Conservation (phyloP, 768 basidiomycete species). For the Tricholoma sp. region DNA sequence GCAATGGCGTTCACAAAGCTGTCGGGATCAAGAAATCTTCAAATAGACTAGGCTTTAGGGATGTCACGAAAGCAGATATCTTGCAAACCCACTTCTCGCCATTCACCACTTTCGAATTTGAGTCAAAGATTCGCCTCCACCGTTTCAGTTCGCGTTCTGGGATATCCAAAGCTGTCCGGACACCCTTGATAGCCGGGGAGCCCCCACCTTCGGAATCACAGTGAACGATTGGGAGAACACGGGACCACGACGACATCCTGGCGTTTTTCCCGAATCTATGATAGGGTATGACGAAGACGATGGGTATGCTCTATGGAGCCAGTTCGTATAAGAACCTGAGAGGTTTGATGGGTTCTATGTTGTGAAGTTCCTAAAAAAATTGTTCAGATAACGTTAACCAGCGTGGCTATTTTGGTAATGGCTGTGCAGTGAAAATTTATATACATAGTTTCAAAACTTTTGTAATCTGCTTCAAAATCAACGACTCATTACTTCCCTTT, state of each 20-base stretch:
- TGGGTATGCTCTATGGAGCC: constrained; percentile 19
- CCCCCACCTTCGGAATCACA: constrained; percentile 45
- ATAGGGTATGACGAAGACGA: constrained; percentile 30
- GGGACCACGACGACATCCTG: constrained; percentile 34
- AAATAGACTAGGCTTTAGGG: constrained; percentile 9
- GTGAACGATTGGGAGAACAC: constrained; percentile 45
- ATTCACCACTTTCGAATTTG: constrained; percentile 69
- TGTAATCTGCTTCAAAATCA: no score
- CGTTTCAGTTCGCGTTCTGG: constrained; percentile 83
- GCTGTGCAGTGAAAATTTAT: neutral
- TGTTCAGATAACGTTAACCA: neutral
- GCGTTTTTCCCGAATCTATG: constrained; percentile 20
- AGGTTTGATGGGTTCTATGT: neutral
- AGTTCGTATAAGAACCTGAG: neutral
- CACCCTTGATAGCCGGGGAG: constrained; percentile 53
- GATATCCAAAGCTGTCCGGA: constrained; percentile 62
- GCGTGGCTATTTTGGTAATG: constrained; percentile 3
- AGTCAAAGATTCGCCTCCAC: constrained; percentile 86
- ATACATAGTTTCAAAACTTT: no score
- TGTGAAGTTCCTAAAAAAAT: neutral
- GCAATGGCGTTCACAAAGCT: constrained; percentile 96
- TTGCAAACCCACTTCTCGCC: constrained; percentile 70
- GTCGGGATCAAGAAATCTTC: constrained; percentile 79
- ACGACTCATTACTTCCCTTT: no score
- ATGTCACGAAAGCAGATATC: constrained; percentile 4